Base-by-base conservation (phyloP, 768 basidiomycete genomes). In the Russula olivacea region DNA sequence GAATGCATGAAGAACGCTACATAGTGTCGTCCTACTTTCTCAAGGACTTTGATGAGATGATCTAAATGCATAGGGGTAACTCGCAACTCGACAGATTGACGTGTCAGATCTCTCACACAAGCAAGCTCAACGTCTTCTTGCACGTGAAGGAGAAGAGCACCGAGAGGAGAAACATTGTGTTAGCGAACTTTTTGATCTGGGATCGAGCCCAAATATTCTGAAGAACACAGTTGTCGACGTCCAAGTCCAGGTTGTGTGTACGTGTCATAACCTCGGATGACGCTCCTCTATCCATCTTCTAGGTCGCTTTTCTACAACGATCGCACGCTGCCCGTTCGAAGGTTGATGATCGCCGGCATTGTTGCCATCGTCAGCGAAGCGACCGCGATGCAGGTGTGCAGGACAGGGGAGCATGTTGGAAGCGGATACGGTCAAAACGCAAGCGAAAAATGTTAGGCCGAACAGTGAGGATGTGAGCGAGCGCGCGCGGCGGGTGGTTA, bases 221-320 rank as follows among this genome's bases (percentile, higher is more conserved):
- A 25, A 49, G 14, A 49, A 11, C 48, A 17, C 48, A 17, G 23
- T 17, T 17, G 14, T 49, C 48, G 14, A 14, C 19, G 43, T 15
- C 14, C 38, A 38, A 38, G 11, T 34, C 21, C 28, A n/a, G n/a
- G 1, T 21, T 10, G 19, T 10, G 6, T 52, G 55, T 34, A 59
- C 23, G 43, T 34, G 36, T n/a, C 19, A 30, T 9, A 47, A 58
- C 23, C 32, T 52, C 52, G 70, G 76, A 43, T 65, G 70, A 61
- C 75, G 87, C 74, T 93, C 91, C 74, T 91, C 87, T 71, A 93
- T 91, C 91, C 91, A 93, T 66, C 88, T 80, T 69, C 83, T 80
- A 14, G 87, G 86, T 56, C 81, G 76, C 75, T 83, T 89, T 67
- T 86, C 81, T 30, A 85, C 80, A 38, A 78, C 77, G 38, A 70